phyloP scores from a whole-genome alignment of 164 flowering plant genomes.

The Magnolia changhungtana region DNA sequence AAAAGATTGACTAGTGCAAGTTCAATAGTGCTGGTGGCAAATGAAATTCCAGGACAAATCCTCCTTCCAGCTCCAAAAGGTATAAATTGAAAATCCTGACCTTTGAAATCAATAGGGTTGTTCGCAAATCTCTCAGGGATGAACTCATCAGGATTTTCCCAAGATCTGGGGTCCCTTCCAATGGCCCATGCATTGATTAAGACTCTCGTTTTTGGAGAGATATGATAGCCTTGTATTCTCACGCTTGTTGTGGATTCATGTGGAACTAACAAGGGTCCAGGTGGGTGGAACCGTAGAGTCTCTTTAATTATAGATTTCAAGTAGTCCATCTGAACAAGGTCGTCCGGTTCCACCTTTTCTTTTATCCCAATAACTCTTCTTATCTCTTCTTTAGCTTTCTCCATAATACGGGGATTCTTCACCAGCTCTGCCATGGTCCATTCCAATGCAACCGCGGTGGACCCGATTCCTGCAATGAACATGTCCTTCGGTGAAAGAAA shows the following conservation, averaged over 20 bases:
- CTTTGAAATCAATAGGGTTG: conserved; percentile 17
- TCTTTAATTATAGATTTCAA: conserved; percentile 16
- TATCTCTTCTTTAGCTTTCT: conserved; percentile 9
- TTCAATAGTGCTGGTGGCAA: conserved; percentile 5
- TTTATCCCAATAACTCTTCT: background rate
- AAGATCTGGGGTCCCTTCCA: conserved; percentile 23
- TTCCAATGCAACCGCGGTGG: background rate
- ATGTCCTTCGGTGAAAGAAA: background rate
- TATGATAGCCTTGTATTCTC: conserved; percentile 21
- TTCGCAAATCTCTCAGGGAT: conserved; percentile 32
- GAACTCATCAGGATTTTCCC: conserved; percentile 34
- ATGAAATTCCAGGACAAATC: conserved; percentile 26
- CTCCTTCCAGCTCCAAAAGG: conserved; percentile 18
- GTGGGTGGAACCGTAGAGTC: conserved; percentile 36
- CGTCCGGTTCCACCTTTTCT: conserved; percentile 5
- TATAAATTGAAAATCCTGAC: conserved; percentile 27
- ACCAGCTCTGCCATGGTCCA: conserved; percentile 7
- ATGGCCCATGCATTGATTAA: conserved; percentile 27
- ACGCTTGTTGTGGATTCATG: conserved; percentile 21
- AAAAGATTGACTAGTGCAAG: conserved; percentile 1
- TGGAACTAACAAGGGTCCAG: conserved; percentile 32
- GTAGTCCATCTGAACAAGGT: background rate
- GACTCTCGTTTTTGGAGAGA: conserved; percentile 31
- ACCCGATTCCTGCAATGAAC: background rate
- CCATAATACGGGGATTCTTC: conserved; percentile 20